Evolutionary conservation across 2,329 filamentous ascomycete species (phyloP).

Genomic region (Talaromyces rugulosus): DNA sequence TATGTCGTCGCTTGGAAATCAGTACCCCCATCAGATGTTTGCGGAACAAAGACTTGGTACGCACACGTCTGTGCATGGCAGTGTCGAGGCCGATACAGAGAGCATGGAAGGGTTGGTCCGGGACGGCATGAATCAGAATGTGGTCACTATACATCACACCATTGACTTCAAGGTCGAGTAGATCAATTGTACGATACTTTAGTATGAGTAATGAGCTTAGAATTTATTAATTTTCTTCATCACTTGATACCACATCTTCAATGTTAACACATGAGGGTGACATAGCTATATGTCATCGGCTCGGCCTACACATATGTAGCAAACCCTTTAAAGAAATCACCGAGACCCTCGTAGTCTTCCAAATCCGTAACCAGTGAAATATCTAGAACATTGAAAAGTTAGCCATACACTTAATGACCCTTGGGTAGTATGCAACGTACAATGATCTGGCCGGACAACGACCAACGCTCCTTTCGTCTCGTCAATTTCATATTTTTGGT

Average conservation of each 20-base stretch:
- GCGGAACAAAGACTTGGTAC: constrained; percentile 8
- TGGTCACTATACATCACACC: constrained; percentile 6
- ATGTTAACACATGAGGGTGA: background rate
- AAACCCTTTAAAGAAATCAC: constrained; percentile 1
- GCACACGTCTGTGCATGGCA: constrained; percentile 11
- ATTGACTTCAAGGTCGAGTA: constrained; percentile 12
- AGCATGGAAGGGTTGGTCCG: constrained; percentile 12
- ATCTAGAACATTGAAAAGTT: background rate
- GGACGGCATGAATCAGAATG: constrained; percentile 11
- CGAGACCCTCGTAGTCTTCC: background rate
- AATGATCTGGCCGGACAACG: constrained; percentile 57
- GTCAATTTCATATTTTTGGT: constrained; percentile 58
- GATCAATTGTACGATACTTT: background rate
- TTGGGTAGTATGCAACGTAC: background rate
- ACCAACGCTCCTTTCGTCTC: constrained; percentile 54
- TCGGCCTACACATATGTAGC: background rate
- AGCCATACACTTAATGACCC: background rate
- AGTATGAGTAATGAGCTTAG: background rate
- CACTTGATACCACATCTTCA: background rate
- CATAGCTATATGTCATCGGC: background rate
- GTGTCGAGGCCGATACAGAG: constrained; percentile 9
- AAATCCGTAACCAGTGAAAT: constrained; percentile 6
- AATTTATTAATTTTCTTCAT: background rate
- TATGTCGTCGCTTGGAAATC: constrained; percentile 8
- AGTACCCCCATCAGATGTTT: constrained; percentile 4